Evolutionary conservation across 2,329 filamentous ascomycete genomes (phyloP).

Genomic region (Paracorniculantispora psalliotae): DNA sequence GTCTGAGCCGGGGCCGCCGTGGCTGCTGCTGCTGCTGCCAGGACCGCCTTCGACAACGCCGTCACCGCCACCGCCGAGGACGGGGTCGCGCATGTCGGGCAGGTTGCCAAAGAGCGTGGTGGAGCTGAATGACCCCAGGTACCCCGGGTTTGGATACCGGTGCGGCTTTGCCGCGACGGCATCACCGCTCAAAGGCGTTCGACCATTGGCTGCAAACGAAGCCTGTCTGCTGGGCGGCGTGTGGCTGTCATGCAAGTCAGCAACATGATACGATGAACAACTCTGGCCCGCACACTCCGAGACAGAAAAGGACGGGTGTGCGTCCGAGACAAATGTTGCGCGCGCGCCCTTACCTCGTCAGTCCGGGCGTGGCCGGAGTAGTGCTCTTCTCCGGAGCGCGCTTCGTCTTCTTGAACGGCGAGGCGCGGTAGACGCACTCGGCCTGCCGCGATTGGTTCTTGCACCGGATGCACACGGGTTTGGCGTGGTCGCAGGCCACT

Average conservation of each 20-base stretch:
- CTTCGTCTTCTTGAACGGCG: conserved; percentile 19
- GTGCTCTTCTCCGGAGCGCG: conserved; percentile 7
- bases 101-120: conserved; percentile 15
- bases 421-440: conserved; percentile 17
- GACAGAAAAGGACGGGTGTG: background rate
- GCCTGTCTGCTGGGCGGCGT: conserved; percentile 6
- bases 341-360: conserved; percentile 2
- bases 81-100: conserved; percentile 4
- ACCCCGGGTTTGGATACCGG: conserved; percentile 12
- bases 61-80: background rate
- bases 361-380: conserved; percentile 5
- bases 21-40: background rate
- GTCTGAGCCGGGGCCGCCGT: background rate
- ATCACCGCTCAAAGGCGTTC: background rate
- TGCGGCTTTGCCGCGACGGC: conserved; percentile 5
- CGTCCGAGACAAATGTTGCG: too few relatives aligned
- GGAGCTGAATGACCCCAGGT: conserved; percentile 16
- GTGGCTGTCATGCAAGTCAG: background rate
- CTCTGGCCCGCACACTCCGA: background rate
- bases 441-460: conserved; percentile 12
- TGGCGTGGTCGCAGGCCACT: conserved; percentile 23
- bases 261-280: background rate
- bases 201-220: background rate
- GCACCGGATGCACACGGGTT: conserved; percentile 24
- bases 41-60: background rate